These are phyloP conservation scores for Plenodomus biglobosus DNA, from an alignment of 2,329 filamentous ascomycete species.

Conservation along the genomic window DNA sequence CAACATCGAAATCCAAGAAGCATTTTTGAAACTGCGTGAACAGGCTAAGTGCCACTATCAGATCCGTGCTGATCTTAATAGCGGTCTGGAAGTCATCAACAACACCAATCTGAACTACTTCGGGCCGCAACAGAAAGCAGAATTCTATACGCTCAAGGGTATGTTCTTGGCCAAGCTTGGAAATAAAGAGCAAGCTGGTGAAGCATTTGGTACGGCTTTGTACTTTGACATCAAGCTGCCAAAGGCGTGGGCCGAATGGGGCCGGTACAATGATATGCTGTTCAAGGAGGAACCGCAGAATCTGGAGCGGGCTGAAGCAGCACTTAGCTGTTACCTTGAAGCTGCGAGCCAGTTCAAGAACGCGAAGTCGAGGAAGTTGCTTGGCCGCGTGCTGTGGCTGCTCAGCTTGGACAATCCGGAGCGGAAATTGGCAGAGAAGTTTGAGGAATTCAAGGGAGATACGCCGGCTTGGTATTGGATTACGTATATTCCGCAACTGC, in stretches of 20 bases:
- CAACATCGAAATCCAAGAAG: slow-evolving; percentile 99
- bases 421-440: slow-evolving; percentile 79
- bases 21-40: slow-evolving; percentile 96
- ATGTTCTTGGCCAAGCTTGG: slow-evolving; percentile 97
- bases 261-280: slow-evolving; percentile 93
- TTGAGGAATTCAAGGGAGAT: slow-evolving; percentile 96
- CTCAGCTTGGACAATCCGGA: slow-evolving; percentile 89
- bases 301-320: slow-evolving; percentile 81
- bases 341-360: slow-evolving; percentile 97
- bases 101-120: slow-evolving; percentile 99
- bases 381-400: slow-evolving; percentile 92
- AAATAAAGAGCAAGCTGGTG: slow-evolving; percentile 87
- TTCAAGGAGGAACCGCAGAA: slow-evolving; percentile 90
- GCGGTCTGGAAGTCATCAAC: slow-evolving; percentile 95
- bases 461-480: slow-evolving; percentile 99
- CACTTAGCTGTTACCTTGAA: slow-evolving; percentile 93
- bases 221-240: slow-evolving; percentile 95
- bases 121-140: slow-evolving; percentile 90
- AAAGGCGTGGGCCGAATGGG: slow-evolving; percentile 99
- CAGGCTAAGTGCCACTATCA: slow-evolving; percentile 99
- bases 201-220: slow-evolving; percentile 89
- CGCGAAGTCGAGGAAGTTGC: slow-evolving; percentile 89
- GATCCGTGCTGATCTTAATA: slow-evolving; percentile 87
- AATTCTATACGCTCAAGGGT: slow-evolving; percentile 98
- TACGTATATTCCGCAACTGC: slow-evolving; percentile 94